Evolutionary conservation across 163 green algal species (phyloP).

Genomic region (Chlamydomonas reinhardtii): DNA sequence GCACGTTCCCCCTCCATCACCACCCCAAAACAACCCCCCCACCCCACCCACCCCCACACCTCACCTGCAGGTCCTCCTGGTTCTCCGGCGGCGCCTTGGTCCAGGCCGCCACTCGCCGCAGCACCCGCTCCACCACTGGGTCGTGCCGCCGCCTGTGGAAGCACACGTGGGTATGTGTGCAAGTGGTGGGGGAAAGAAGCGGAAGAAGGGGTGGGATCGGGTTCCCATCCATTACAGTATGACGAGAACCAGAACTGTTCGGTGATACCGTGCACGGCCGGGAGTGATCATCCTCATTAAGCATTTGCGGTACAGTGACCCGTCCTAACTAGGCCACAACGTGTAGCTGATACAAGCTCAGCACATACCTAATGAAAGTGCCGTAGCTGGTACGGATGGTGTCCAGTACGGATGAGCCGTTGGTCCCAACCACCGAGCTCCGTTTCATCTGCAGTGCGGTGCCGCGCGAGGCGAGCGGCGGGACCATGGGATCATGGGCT

Average conservation of each 20-base stretch:
- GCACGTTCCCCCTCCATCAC: not conserved
- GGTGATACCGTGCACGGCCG: too few species aligned
- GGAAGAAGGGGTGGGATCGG: too few species aligned
- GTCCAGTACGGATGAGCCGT: slow-evolving; percentile 52
- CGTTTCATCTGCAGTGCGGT: slow-evolving; percentile 65
- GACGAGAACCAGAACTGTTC: too few species aligned
- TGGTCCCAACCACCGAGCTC: slow-evolving; percentile 59
- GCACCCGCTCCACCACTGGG: slow-evolving; percentile 64
- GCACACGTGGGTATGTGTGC: not conserved
- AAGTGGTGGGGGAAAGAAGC: not conserved
- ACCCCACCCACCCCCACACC: not conserved
- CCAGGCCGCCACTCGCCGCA: slow-evolving; percentile 72
- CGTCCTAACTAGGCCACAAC: too few species aligned
- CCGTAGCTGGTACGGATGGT: slow-evolving; percentile 58
- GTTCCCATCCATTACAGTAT: too few species aligned
- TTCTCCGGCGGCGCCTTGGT: slow-evolving; percentile 72
- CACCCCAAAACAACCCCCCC: not conserved
- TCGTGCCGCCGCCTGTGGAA: slow-evolving; percentile 54
- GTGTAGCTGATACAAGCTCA: too few species aligned
- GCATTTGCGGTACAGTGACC: too few species aligned
- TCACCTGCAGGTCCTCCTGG: slow-evolving; percentile 85
- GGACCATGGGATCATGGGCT: too few species aligned
- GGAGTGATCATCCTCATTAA: too few species aligned
- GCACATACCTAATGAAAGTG: slow-evolving; percentile 52
- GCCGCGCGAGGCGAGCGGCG: too few species aligned